phyloP scores from a whole-genome alignment of 2,329 filamentous ascomycete genomes.

The Fusarium phyllophilum region DNA sequence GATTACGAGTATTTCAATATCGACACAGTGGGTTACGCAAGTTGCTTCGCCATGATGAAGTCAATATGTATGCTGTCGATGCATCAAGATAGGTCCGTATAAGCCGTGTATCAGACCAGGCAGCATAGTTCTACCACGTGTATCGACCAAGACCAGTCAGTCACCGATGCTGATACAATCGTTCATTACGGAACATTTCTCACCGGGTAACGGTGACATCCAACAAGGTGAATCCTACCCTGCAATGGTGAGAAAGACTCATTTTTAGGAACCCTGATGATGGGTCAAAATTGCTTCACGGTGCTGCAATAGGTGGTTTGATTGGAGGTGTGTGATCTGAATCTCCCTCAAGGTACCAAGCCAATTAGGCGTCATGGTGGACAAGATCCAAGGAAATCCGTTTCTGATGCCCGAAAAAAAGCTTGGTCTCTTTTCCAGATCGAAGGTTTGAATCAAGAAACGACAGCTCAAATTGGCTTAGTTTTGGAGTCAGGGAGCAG shows the following conservation, averaged over 20 bases:
- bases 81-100: background rate
- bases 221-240: slow-evolving; percentile 3
- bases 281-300: slow-evolving; percentile 19
- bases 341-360: background rate
- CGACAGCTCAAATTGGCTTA: slow-evolving; percentile 13
- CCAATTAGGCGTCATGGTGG: background rate
- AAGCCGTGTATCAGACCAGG: background rate
- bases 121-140: background rate
- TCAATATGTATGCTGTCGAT: background rate
- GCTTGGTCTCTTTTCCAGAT: slow-evolving; percentile 21
- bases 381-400: slow-evolving; percentile 5
- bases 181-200: background rate
- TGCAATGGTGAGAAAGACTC: slow-evolving; percentile 9
- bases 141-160: slow-evolving; percentile 3
- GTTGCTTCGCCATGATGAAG: background rate
- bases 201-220: background rate
- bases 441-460: slow-evolving; percentile 21
- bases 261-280: slow-evolving; percentile 9
- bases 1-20: background rate
- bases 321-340: background rate
- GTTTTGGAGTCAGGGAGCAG: slow-evolving; percentile 5
- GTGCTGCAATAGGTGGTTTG: slow-evolving; percentile 16
- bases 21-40: slow-evolving; percentile 9
- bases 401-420: slow-evolving; percentile 24
- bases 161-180: background rate